Base-by-base conservation (phyloP, 2,329 filamentous ascomycete genomes). In the Simplicillium sp. region DNA sequence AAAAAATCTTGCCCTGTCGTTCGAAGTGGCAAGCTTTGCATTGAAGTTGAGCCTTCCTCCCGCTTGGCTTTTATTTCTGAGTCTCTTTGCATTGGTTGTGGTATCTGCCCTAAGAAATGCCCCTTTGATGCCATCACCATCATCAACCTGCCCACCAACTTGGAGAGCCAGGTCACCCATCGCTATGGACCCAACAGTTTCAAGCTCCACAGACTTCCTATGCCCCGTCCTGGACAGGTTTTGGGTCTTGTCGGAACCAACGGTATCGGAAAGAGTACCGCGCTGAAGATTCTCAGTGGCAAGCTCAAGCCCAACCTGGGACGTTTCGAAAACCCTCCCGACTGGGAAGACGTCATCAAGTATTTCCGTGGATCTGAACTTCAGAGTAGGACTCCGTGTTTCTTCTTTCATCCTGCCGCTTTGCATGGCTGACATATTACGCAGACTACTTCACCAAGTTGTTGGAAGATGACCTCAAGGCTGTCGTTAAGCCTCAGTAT, bases 261-360 rank as follows among this genome's bases (percentile, higher is more conserved):
- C 80, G 92, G 94, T 87, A 98, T 97, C 56, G 92, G 92, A 67
- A 98, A 98, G 80, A 96, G 88, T 71, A 98, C 92, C n/a, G 94
- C 92, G 8, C 71, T 98, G 64, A 98, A 98, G 75, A 96, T 98
- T 62, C 80, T 98, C 56, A 94, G 87, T 57, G 92, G 92, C 60
- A 98, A 97, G 70, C 75, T 98, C 57, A 98, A 98, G 79, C 92
- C 92, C 45, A 98, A 98, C 65, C 66, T 98, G 66, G 92, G 94
- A 50, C 78, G 84, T 59, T 95, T 85, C 61, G 89, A 97, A 52
- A 94, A 97, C 66, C 90, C 92, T 8, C 94, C 92, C 12, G 92
- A 98, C 64, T 98, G 94, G 92, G 89, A 97, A 68, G 92, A 97
- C 67, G 94, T 98, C 45, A 78, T 98, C 67, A 95, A 92, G 71